phyloP scores from a whole-genome alignment of 345 rosid species.

The Eucalyptus melliodora region DNA sequence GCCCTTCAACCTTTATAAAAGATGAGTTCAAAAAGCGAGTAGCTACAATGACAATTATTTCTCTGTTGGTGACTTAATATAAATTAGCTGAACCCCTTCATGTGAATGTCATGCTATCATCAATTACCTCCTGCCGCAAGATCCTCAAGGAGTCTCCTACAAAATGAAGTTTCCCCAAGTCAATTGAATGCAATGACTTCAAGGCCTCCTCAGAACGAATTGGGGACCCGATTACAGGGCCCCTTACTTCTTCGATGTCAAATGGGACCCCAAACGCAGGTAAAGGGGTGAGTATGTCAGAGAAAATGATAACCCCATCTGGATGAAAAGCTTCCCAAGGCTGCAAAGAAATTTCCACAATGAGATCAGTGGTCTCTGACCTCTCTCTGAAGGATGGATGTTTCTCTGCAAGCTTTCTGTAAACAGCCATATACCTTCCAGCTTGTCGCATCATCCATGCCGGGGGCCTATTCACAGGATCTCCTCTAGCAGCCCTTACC shows the following conservation, averaged over 20 bases:
- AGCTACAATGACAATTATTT: not conserved
- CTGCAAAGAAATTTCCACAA: constrained; percentile 90
- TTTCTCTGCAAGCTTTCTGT: constrained; percentile 92
- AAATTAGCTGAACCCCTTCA: not conserved
- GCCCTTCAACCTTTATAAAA: constrained; percentile 46
- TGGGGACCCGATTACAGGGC: constrained; percentile 76
- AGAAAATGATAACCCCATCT: constrained; percentile 91
- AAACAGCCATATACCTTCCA: constrained; percentile 95
- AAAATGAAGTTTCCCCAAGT: constrained; percentile 57
- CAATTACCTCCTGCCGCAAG: constrained; percentile 59
- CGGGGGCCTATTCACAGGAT: constrained; percentile 68
- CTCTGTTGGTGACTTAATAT: not conserved
- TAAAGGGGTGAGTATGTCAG: constrained; percentile 87
- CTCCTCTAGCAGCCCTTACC: constrained; percentile 90
- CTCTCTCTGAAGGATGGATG: constrained; percentile 88
- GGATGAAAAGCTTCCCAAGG: constrained; percentile 93
- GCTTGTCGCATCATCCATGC: constrained; percentile 99
- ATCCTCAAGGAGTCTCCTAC: constrained; percentile 76
- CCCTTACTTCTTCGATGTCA: constrained; percentile 86
- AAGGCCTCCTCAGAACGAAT: constrained; percentile 55
- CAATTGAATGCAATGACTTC: constrained; percentile 69
- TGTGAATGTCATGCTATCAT: not conserved
- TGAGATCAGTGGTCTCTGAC: constrained; percentile 91
- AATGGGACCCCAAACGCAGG: constrained; percentile 94
- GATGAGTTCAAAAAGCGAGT: not conserved